Conservation (phyloP, 805 yeast species). For the Barnettozyma siamensis region DNA sequence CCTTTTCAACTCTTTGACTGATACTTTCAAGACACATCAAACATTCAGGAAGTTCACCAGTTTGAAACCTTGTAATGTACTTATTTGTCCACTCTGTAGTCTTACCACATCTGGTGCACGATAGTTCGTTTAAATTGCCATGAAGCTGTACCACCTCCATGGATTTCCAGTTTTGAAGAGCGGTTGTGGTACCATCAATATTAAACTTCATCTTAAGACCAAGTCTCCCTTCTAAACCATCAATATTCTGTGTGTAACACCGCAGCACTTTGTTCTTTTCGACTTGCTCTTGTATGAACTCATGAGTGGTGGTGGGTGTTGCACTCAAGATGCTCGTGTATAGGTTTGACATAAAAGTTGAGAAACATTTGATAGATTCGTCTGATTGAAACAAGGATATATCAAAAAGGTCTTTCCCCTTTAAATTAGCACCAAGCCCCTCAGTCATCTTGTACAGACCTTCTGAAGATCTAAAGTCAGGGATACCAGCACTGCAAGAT, state of each 20-base stretch:
- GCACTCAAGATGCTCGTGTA: constrained; percentile 61
- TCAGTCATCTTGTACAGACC: constrained; percentile 65
- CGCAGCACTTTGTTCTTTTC: constrained; percentile 61
- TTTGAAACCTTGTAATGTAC: constrained; percentile 39
- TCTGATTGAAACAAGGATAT: constrained; percentile 70
- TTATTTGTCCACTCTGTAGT: constrained; percentile 57
- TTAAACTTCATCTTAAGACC: constrained; percentile 57
- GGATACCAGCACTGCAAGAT: constrained; percentile 95
- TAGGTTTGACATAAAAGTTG: constrained; percentile 82
- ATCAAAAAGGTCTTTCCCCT: constrained; percentile 91
- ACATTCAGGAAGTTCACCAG: constrained; percentile 75
- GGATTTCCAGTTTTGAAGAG: constrained; percentile 45
- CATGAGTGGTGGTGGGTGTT: constrained; percentile 78
- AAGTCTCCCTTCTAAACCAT: constrained; percentile 68
- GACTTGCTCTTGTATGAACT: constrained; percentile 44
- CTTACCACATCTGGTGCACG: constrained; percentile 68
- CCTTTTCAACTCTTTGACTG: constrained; percentile 51
- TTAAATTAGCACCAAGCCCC: constrained; percentile 34
- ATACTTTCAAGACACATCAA: constrained; percentile 56
- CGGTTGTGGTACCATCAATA: constrained; percentile 17
- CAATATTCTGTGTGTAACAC: constrained; percentile 94
- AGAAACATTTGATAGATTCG: constrained; percentile 64
- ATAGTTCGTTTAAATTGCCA: constrained; percentile 73
- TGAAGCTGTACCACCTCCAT: constrained; percentile 84
- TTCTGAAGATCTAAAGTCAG: constrained; percentile 82